Conservation (phyloP, 192 early-diverging fungal genomes). For the Neocallimastix lanati region DNA sequence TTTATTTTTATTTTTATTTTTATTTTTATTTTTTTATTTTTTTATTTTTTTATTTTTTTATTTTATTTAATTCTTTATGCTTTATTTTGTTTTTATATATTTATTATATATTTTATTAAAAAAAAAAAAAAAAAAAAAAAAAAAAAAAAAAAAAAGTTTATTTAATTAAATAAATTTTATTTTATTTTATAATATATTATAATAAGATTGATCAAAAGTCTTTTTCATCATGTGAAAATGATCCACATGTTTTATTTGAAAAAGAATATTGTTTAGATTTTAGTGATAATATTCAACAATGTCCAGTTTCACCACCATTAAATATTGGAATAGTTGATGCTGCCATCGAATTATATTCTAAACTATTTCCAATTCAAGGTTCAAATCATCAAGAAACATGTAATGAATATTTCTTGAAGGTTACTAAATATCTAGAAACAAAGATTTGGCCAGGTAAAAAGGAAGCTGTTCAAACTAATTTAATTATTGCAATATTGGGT, state of each 20-base stretch:
- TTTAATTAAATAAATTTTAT: too few species aligned
- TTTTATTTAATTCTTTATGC: too few species aligned
- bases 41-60: too few species aligned
- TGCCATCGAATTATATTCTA: constrained; percentile 57
- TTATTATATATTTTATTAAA: too few species aligned
- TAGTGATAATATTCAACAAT: background rate
- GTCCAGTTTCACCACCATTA: constrained; percentile 9
- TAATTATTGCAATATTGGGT: constrained; percentile 50
- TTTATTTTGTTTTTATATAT: too few species aligned
- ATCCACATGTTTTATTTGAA: constrained; percentile 26
- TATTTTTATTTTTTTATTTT: too few species aligned
- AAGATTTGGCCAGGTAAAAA: constrained; percentile 53
- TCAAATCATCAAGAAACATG: constrained; percentile 52
- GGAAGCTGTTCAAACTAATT: constrained; percentile 61
- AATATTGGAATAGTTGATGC: constrained; percentile 46
- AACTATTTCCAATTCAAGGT: constrained; percentile 47
- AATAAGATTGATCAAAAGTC: constrained; percentile 33
- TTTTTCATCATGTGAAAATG: constrained; percentile 40
- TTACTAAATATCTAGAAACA: constrained; percentile 32
- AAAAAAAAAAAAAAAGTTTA: too few species aligned
- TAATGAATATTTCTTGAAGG: constrained; percentile 53
- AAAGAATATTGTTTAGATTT: background rate
- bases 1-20: too few species aligned
- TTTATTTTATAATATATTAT: too few species aligned
- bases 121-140: too few species aligned